Percentiles rank a stretch among this genome's conserved stretches.
These are phyloP conservation scores for Syzygium malaccense DNA, from an alignment of 441 rosid genomes.

Conservation along the genomic window DNA sequence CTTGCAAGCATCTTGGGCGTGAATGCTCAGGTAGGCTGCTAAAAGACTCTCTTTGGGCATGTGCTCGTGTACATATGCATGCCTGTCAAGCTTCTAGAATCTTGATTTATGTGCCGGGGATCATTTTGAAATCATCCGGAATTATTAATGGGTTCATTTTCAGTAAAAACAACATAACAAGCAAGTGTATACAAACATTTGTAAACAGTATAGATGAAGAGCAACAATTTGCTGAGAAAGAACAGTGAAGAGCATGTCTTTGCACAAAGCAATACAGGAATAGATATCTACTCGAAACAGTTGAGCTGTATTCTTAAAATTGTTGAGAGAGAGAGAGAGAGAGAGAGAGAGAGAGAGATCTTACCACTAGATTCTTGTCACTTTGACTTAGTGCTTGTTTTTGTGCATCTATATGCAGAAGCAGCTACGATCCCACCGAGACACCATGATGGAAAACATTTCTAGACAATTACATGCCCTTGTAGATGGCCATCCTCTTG, in stretches of 20 bases:
- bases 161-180: neutral
- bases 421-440: slow-evolving; percentile 53
- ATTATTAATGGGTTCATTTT: neutral
- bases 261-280: neutral
- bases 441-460: slow-evolving; percentile 44
- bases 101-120: neutral
- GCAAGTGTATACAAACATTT: neutral
- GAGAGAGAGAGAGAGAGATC: neutral
- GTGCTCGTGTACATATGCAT: neutral
- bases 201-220: neutral
- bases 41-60: neutral
- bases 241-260: neutral
- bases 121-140: neutral
- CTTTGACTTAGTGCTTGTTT: neutral
- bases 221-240: neutral
- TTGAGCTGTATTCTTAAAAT: no score
- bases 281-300: neutral
- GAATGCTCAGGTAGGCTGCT: slow-evolving; percentile 54
- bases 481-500: slow-evolving; percentile 20
- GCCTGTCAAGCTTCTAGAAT: neutral
- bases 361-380: neutral
- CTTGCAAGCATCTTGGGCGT: slow-evolving; percentile 50
- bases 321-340: neutral
- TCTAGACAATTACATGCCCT: slow-evolving; percentile 34
- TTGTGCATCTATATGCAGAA: slow-evolving; percentile 30